These are phyloP conservation scores for Tylopilus sp. DNA, from an alignment of 1,284 basidiomycete species.

Conservation along the genomic window DNA sequence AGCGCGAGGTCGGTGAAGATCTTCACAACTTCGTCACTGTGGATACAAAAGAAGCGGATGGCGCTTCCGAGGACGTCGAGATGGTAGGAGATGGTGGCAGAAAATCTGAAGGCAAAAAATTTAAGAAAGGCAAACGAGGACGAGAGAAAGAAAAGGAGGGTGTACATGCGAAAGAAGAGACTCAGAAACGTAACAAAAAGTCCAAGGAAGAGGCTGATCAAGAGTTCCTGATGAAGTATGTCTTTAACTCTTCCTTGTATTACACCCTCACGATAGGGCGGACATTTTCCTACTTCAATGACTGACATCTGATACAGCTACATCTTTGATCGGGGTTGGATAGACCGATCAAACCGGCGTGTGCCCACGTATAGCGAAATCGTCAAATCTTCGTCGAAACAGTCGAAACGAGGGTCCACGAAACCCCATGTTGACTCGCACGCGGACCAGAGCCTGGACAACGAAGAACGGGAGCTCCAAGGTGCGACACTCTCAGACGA, in stretches of 20 bases:
- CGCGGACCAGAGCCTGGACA: slow-evolving; percentile 20
- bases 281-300: too few relatives aligned
- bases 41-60: slow-evolving; percentile 25
- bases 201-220: slow-evolving; percentile 65
- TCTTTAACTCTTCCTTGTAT: slow-evolving; percentile 28
- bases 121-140: slow-evolving; percentile 31
- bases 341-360: slow-evolving; percentile 69
- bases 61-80: slow-evolving; percentile 30
- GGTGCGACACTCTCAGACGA: slow-evolving; percentile 39
- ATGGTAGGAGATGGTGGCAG: slow-evolving; percentile 24
- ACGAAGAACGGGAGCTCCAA: slow-evolving; percentile 34
- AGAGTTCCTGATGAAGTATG: slow-evolving; percentile 87
- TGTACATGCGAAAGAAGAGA: slow-evolving; percentile 29
- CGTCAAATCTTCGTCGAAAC: slow-evolving; percentile 38
- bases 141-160: slow-evolving; percentile 34
- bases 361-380: slow-evolving; percentile 85
- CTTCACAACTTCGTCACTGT: slow-evolving; percentile 56
- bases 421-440: slow-evolving; percentile 26
- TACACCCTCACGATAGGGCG: background rate
- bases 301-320: slow-evolving; percentile 53
- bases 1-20: slow-evolving; percentile 80
- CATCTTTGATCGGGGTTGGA: slow-evolving; percentile 93
- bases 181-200: slow-evolving; percentile 35
- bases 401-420: slow-evolving; percentile 30
- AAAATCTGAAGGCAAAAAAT: slow-evolving; percentile 34